Evolutionary conservation across 192 early-diverging fungal species (phyloP), one percentile per base, ranked within the genome.

Genomic region (Geranomyces variabilis): DNA sequence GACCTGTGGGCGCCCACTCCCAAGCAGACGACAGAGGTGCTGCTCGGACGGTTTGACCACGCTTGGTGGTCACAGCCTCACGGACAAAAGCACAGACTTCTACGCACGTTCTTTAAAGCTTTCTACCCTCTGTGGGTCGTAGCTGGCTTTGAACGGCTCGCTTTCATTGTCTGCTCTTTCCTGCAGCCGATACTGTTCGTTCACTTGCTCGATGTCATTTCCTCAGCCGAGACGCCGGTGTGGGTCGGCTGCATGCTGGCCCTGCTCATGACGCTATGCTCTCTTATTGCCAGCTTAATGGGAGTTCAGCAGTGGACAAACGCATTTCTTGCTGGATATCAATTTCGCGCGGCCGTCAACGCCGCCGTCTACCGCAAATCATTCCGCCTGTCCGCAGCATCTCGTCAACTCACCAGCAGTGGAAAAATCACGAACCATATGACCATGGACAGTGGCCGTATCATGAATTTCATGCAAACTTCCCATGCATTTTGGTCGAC

Each of bases 361-460:
- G 81, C 74, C 17, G 68, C 80, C 51, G 77, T 89, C 31, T 90
- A 88, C 70, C 81, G 83, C 19, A 90, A 90, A 67, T 64, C 87
- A 5, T 66, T 89, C 17, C 77, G 78, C 0, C 66, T 90, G 26
- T 82, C 83, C n/a, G 77, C 80, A 12, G 76, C 78, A 29, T 67
- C 88, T 0, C 79, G 87, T n/a, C 84, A 85, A 60, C 76, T 84
- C 33, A 87, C 87, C 61, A 86, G 81, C 55, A 71, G 82, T 68
- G 90, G 88, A 0, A 72, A 82, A 55, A 84, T 91, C 65, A 88
- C 83, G 41, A 91, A 84, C 67, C 75, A 89, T 15, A 83, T 91
- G 47, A 75, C 83, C 8, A 85, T 83, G 14, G 69, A 45, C 36
- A 72, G 59, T 13, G 31, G 71, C 86, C 80, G 83, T 73, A 74